phyloP scores from a whole-genome alignment of 2,329 filamentous ascomycete species.

The Periconia digitata region DNA sequence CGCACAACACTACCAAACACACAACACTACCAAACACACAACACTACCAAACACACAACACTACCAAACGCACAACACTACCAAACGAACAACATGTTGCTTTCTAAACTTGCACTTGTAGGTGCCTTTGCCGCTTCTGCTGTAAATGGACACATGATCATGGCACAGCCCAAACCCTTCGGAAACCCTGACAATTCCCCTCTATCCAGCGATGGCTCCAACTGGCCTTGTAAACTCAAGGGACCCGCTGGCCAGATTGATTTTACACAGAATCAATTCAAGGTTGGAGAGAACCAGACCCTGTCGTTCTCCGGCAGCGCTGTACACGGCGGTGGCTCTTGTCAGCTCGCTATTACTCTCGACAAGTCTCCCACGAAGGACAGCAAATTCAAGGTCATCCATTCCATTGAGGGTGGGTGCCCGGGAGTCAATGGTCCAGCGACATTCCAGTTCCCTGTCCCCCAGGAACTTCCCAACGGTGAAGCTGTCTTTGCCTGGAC shows the following conservation, averaged over 20 bases:
- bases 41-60: constrained; percentile 2
- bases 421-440: constrained; percentile 54
- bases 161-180: constrained; percentile 70
- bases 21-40: constrained; percentile 2
- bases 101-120: constrained; percentile 12
- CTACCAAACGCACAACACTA: neutral
- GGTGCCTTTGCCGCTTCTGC: constrained; percentile 52
- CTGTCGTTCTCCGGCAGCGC: constrained; percentile 73
- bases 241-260: constrained; percentile 9
- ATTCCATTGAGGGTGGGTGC: constrained; percentile 84
- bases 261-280: constrained; percentile 59
- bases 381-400: constrained; percentile 83
- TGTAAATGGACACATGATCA: constrained; percentile 73
- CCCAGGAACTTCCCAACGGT: constrained; percentile 70
- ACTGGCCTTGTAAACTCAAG: constrained; percentile 81
- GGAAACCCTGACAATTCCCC: constrained; percentile 60
- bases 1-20: neutral
- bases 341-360: constrained; percentile 80
- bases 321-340: constrained; percentile 86
- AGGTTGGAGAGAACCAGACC: constrained; percentile 61
- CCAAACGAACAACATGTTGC: constrained; percentile 6
- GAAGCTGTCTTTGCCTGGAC: constrained; percentile 82
- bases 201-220: constrained; percentile 55
- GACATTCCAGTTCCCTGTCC: constrained; percentile 71
- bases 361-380: constrained; percentile 68